These are phyloP conservation scores for Creolimax fragrantissima DNA, from an alignment of 78 protist genomes.

Conservation along the genomic window DNA sequence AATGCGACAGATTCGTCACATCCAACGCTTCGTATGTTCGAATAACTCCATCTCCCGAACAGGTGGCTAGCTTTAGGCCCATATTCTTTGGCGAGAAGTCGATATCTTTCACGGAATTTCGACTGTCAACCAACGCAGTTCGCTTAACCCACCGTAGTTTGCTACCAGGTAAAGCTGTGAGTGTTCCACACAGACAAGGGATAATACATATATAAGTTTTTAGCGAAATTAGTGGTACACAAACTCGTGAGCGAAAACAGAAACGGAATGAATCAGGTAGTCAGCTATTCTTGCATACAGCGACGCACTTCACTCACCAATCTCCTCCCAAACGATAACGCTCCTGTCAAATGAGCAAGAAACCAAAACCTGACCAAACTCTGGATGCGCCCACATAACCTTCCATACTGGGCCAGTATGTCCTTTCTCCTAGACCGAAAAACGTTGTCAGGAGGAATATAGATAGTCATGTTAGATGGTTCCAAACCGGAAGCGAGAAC, in stretches of 20 bases:
- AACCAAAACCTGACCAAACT: constrained; percentile 76
- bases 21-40: constrained; percentile 84
- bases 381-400: constrained; percentile 84
- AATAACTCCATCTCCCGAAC: constrained; percentile 65
- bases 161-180: not conserved
- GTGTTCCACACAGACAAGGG: not conserved
- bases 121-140: constrained; percentile 55
- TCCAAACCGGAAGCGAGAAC: no score
- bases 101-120: constrained; percentile 55
- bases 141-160: not conserved
- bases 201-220: not conserved
- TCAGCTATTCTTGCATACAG: no score
- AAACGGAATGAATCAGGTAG: no score
- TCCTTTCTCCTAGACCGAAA: constrained; percentile 54
- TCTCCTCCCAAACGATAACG: constrained; percentile 78
- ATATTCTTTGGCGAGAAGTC: constrained; percentile 65
- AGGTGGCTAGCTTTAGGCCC: constrained; percentile 66
- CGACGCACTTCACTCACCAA: not conserved
- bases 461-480: no score
- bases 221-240: no score
- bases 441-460: no score
- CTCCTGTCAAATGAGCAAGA: constrained; percentile 73
- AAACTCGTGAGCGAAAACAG: no score
- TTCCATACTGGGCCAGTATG: constrained; percentile 71
- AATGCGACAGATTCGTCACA: constrained; percentile 44